phyloP scores from a whole-genome alignment of 2,329 filamentous ascomycete species.

The Xylogone sp. region DNA sequence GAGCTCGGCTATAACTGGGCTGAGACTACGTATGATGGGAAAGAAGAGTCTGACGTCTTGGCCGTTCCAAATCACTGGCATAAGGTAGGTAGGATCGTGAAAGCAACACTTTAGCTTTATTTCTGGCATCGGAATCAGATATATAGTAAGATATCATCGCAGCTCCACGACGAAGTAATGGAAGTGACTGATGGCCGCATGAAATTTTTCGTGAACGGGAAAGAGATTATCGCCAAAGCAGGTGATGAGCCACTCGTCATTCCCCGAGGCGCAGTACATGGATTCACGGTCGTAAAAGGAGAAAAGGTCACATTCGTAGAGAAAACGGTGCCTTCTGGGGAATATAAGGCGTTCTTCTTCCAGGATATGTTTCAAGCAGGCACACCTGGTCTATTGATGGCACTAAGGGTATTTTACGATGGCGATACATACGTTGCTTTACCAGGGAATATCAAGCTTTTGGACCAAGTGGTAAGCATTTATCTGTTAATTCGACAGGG shows the following conservation, averaged over 20 bases:
- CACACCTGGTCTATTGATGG: slow-evolving; percentile 2
- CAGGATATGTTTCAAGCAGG: slow-evolving; percentile 9
- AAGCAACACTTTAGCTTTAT: neutral
- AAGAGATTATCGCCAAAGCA: slow-evolving; percentile 5
- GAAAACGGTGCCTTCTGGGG: slow-evolving; percentile 4
- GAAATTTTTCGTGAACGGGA: slow-evolving; percentile 8
- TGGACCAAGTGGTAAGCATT: slow-evolving; percentile 7
- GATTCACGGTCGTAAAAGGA: slow-evolving; percentile 7
- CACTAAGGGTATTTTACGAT: slow-evolving; percentile 7
- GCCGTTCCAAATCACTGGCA: slow-evolving; percentile 9
- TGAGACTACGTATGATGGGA: slow-evolving; percentile 7
- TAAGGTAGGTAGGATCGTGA: neutral
- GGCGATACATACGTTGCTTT: slow-evolving; percentile 7
- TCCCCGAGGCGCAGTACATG: slow-evolving; percentile 5
- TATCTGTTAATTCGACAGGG: neutral
- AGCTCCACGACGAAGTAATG: slow-evolving; percentile 10
- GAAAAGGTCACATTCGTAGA: slow-evolving; percentile 2
- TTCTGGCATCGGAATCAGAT: neutral
- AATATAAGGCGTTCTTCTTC: slow-evolving; percentile 10
- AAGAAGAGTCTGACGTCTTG: slow-evolving; percentile 5
- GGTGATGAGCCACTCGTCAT: slow-evolving; percentile 7
- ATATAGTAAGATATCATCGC: neutral
- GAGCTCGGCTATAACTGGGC: slow-evolving; percentile 6
- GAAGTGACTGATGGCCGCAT: slow-evolving; percentile 7
- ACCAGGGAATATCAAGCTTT: slow-evolving; percentile 5